Conservation (phyloP, 192 early-diverging fungal species). For the Backusella tarrabulga region DNA sequence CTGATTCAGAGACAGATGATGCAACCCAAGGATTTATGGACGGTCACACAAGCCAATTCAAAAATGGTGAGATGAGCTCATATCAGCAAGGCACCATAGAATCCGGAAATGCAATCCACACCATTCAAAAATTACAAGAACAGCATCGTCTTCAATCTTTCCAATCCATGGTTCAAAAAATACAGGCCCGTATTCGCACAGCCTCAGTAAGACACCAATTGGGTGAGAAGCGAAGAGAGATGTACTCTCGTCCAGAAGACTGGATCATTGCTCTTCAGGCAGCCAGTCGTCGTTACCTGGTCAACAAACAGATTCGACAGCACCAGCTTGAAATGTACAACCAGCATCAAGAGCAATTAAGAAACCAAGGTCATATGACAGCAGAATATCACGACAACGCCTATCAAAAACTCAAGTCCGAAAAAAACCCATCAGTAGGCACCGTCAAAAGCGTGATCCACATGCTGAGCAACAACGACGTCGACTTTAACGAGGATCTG, state of each 20-base stretch:
- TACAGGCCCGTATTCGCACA: slow-evolving; percentile 46
- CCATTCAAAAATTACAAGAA: slow-evolving; percentile 20
- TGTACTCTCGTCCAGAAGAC: not conserved
- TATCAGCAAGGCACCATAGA: not conserved
- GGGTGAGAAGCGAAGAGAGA: not conserved
- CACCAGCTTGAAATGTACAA: slow-evolving; percentile 64
- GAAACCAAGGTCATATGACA: not conserved
- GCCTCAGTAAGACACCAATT: not conserved
- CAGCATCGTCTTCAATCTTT: slow-evolving; percentile 11
- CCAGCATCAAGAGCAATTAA: not conserved
- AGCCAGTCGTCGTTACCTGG: slow-evolving; percentile 57
- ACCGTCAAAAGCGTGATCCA: slow-evolving; percentile 85
- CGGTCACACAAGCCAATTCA: not conserved
- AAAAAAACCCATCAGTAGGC: slow-evolving; percentile 77
- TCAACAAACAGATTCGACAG: slow-evolving; percentile 57
- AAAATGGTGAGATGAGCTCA: not conserved
- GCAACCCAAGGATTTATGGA: not conserved
- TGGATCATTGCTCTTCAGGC: slow-evolving; percentile 59
- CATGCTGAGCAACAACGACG: slow-evolving; percentile 85
- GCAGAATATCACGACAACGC: slow-evolving; percentile 68
- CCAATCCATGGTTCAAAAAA: slow-evolving; percentile 14
- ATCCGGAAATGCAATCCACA: not conserved
- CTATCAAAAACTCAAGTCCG: slow-evolving; percentile 34
- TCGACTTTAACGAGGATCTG: slow-evolving; percentile 94
- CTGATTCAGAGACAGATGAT: not conserved